Conservation (phyloP, 768 basidiomycete genomes). For the Psilocybe subaeruginosa region DNA sequence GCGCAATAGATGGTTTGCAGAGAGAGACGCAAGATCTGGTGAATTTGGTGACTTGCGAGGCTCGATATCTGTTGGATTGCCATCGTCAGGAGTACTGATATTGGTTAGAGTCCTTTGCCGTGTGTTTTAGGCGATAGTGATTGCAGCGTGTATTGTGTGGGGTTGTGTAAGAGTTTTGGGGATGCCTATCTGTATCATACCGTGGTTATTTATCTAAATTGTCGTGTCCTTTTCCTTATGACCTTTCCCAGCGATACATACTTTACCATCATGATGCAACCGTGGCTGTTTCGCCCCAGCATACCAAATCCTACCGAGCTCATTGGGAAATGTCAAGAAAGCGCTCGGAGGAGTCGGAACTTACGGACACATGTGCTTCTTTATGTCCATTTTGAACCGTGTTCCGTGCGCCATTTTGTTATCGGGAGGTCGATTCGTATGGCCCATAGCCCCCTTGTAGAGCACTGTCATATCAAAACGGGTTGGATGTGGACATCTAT, state of each 20-base stretch:
- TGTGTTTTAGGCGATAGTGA: neutral
- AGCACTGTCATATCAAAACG: neutral
- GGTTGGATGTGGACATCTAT: neutral
- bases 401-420: neutral
- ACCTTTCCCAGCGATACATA: neutral
- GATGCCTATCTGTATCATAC: neutral
- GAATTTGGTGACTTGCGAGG: conserved; percentile 11
- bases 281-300: neutral
- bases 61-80: conserved; percentile 1
- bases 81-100: neutral
- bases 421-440: neutral
- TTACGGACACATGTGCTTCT: neutral
- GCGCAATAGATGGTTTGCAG: conserved; percentile 31
- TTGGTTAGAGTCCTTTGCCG: neutral
- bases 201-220: neutral
- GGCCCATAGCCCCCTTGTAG: neutral
- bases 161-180: neutral
- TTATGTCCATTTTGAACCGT: neutral
- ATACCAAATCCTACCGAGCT: neutral
- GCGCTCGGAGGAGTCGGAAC: neutral
- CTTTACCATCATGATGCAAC: neutral
- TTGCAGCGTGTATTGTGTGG: neutral
- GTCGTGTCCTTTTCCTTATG: neutral
- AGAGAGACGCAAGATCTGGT: conserved; percentile 27
- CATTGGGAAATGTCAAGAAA: neutral